phyloP scores from a whole-genome alignment of 768 basidiomycete species.

The Mycena sanguinolenta region DNA sequence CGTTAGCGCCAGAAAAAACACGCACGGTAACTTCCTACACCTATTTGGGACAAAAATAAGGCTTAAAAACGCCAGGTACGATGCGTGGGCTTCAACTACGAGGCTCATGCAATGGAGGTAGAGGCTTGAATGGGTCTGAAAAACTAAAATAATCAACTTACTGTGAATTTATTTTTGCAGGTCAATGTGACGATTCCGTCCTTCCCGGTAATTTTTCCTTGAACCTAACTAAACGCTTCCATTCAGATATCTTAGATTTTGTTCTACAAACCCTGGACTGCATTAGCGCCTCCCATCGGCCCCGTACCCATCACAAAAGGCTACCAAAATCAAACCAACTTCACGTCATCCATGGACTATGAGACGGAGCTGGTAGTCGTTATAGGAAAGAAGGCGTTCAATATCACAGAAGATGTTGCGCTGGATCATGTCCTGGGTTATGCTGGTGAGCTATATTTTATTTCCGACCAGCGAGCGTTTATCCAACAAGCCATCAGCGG shows the following conservation, averaged over 20 bases:
- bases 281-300: conserved; percentile 44
- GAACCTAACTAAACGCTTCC: neutral
- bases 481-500: conserved; percentile 35
- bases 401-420: conserved; percentile 57
- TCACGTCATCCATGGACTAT: conserved; percentile 54
- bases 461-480: neutral
- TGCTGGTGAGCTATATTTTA: conserved; percentile 16
- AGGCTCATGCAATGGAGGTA: conserved; percentile 42
- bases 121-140: neutral
- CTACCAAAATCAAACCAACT: conserved; percentile 43
- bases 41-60: neutral
- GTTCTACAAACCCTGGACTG: conserved; percentile 44
- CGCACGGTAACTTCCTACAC: conserved; percentile 43
- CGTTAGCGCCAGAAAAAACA: conserved; percentile 48
- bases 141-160: neutral
- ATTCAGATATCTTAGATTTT: conserved; percentile 22
- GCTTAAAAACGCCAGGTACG: conserved; percentile 19
- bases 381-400: conserved; percentile 58
- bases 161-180: conserved; percentile 1
- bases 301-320: conserved; percentile 44
- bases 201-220: conserved; percentile 29
- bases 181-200: conserved; percentile 39
- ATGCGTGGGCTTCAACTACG: conserved; percentile 49
- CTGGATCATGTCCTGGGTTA: conserved; percentile 58
- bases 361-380: conserved; percentile 58